Evolutionary conservation across 306 rosid genomes (phyloP).

Genomic region (Cucurbita maxima): DNA sequence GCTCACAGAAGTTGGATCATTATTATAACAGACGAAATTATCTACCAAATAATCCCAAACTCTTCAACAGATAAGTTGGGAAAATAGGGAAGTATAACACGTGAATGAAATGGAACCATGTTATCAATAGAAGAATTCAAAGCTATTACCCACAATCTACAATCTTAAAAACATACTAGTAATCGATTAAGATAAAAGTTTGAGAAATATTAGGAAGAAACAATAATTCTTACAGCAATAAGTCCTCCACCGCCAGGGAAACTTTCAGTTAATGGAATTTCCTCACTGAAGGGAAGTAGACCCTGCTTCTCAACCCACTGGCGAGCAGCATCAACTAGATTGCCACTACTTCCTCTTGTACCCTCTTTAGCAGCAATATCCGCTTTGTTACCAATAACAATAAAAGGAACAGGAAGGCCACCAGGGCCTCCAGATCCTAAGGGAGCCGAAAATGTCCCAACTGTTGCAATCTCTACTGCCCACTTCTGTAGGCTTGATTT

Average conservation of each 20-base stretch:
- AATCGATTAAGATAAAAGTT: not conserved
- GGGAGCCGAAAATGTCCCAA: slow-evolving; percentile 97
- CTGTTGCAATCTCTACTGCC: slow-evolving; percentile 80
- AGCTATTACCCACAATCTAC: not conserved
- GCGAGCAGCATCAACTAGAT: slow-evolving; percentile 95
- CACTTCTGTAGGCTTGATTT: slow-evolving; percentile 88
- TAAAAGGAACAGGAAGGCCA: slow-evolving; percentile 90
- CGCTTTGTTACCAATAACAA: slow-evolving; percentile 83
- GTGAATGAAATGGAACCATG: not conserved
- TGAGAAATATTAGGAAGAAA: not conserved
- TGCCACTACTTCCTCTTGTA: slow-evolving; percentile 79
- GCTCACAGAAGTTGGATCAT: not conserved
- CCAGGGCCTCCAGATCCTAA: slow-evolving; percentile 85
- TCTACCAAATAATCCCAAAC: not conserved
- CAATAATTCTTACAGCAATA: slow-evolving; percentile 47
- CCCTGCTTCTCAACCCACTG: slow-evolving; percentile 99
- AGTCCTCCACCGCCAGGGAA: slow-evolving; percentile 80
- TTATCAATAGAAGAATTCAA: not conserved
- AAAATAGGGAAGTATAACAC: not conserved
- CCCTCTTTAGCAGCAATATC: slow-evolving; percentile 95
- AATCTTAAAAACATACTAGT: not conserved
- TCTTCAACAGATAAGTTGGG: not conserved
- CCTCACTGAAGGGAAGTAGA: slow-evolving; percentile 88
- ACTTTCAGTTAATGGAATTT: slow-evolving; percentile 87
- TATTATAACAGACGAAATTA: not conserved